Base-by-base conservation (phyloP, 169 alveolate genomes). In the Eimeria sp. region DNA sequence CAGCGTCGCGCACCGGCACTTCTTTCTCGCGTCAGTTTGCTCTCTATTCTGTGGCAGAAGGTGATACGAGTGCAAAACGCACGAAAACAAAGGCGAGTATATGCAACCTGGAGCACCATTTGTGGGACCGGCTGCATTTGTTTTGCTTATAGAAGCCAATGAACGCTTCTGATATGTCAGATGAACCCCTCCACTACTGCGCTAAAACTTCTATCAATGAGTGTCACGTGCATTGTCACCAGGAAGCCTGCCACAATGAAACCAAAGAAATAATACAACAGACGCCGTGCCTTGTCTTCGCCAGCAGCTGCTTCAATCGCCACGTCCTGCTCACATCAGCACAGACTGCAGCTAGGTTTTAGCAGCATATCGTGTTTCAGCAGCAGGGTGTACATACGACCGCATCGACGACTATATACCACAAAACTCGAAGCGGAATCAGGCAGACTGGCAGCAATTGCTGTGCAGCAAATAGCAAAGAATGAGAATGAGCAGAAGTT, bases 261-360 rank as follows among this genome's bases (percentile, higher is more conserved):
- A 47, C 47, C 58, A 22, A 87, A 45, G 43, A 87, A 87, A 45
- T 87, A 87, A 25, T 40, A 87, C 47, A 87, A 67, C 45, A 87
- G 93, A 54, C 78, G 78, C 82, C 43, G 43, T 3, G 70, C 65
- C 65, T 11, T 45, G 83, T 87, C 80, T 58, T 73, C 82, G 13
- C 93, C 83, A 6, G 93, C 93, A 22, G 93, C 93, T 18, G 30
- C 47, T 22, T 87, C 93, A 40, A 87, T 65, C 30, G 93, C 93
- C 93, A 87, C 78, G 80, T 87, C 93, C 93, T 87, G 83, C 25
- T 7, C 93, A 57, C 88, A 49, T 25, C 65, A 27, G n/a, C 34
- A 78, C 82, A 72, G 27, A 72, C n/a, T 72, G 54, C 18, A 13
- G 4, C 2, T 72, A 40, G 54, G 40, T 25, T 49, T 30, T 10